Base-by-base conservation (phyloP, 2,329 filamentous ascomycete genomes). In the Colletotrichum shisoi region DNA sequence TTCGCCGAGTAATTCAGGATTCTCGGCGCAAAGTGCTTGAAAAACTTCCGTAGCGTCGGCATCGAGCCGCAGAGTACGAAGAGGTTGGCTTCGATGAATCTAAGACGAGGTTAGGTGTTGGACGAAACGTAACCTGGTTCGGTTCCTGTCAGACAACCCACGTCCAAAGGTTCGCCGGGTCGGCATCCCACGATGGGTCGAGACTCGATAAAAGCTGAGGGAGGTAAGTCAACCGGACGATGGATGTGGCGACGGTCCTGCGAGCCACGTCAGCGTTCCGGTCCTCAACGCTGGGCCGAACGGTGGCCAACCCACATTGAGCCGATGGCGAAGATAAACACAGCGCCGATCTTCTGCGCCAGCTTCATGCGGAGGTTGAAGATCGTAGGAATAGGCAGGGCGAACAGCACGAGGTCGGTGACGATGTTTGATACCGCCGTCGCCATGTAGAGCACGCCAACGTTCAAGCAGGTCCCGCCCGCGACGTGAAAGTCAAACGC, bases 331-430 rank as follows among this genome's bases (percentile, higher is more conserved):
- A 85, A 83, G 24, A 84, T 79, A 0, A 76, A 68, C 1, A 78
- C 72, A 2, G 84, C 71, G 0, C 77, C 81, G n/a, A 83, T 64
- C 71, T 83, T 85, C 63, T 84, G 82, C 53, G 77, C 78, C 27
- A 71, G 70, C 0, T 81, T 80, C 57, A 85, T 78, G 51, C 81
- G 79, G 0, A 85, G 73, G 9, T 74, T 75, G 39, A 80, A 72
- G 1, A 85, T 74, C 54, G 82, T 81, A 0, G 78, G 79, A 39
- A 84, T 77, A 0, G 83, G 83, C 1, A 85, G 70, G 1, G 78
- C 69, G 54, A 83, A 82, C 17, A 83, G 77, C 6, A 84, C 69
- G 9, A 85, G 52, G 69, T 85, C 82, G 13, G 81, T 83, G n/a
- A 79, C 54, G 53, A 85, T 81, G 63, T 83, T 84, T 15, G 81